Evolutionary conservation across 2,329 filamentous ascomycete species (phyloP).

Genomic region (Magnaporthiopsis rhizophila): DNA sequence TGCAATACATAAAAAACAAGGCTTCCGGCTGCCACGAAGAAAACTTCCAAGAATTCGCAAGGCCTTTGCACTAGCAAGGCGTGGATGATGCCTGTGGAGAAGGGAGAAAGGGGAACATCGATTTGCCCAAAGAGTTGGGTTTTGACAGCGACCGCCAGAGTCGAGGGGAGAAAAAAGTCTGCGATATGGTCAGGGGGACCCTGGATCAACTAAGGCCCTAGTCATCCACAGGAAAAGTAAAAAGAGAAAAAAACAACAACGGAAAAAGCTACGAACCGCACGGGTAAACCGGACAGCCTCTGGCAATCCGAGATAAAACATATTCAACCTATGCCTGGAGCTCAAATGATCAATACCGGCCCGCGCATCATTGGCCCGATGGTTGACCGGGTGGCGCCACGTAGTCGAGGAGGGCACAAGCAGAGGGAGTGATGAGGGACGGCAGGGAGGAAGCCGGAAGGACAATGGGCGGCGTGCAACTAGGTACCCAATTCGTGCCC

Average conservation of each 20-base stretch:
- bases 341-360: constrained; percentile 5
- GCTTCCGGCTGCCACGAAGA: neutral
- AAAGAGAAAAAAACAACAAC: no score
- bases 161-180: neutral
- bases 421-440: neutral
- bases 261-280: neutral
- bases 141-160: neutral
- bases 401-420: neutral
- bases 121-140: neutral
- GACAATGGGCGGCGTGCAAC: neutral
- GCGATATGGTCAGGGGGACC: neutral
- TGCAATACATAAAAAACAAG: neutral
- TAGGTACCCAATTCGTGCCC: neutral
- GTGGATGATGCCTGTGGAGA: neutral
- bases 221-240: neutral
- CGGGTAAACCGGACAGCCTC: neutral
- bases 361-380: constrained; percentile 1
- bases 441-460: neutral
- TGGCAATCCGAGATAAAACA: neutral
- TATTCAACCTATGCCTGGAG: neutral
- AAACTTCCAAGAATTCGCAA: neutral
- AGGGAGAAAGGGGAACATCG: neutral
- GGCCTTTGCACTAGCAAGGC: neutral
- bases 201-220: neutral
- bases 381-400: neutral